Evolutionary conservation across 495 filamentous ascomycete genomes (phyloP).

Genomic region (Pyrenula aspistea): DNA sequence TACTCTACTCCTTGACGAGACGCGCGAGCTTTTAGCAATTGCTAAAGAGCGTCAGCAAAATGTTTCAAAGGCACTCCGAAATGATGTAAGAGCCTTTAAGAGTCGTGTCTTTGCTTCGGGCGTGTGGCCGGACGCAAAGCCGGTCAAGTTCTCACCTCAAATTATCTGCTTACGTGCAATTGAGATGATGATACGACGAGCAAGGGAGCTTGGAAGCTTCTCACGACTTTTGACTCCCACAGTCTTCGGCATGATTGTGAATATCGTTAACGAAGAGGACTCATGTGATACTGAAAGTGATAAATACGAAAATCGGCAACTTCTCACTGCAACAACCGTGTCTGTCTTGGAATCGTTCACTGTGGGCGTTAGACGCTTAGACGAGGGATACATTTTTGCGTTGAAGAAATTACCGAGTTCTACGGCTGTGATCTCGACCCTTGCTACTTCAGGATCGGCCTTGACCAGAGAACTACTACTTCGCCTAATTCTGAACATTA

Average conservation of each 20-base stretch:
- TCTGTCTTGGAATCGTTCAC: slow-evolving; percentile 55
- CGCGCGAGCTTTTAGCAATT: slow-evolving; percentile 38
- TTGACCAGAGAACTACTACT: slow-evolving; percentile 24
- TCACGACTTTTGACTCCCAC: slow-evolving; percentile 37
- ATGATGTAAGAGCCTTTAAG: slow-evolving; percentile 37
- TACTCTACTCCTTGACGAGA: slow-evolving; percentile 34
- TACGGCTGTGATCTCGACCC: slow-evolving; percentile 12
- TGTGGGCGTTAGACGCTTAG: slow-evolving; percentile 14
- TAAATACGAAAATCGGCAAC: background rate
- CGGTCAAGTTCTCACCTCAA: slow-evolving; percentile 44
- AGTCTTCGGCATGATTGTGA: slow-evolving; percentile 37
- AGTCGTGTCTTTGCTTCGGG: slow-evolving; percentile 31
- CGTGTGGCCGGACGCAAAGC: slow-evolving; percentile 43
- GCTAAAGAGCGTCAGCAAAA: slow-evolving; percentile 55
- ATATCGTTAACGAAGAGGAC: slow-evolving; percentile 11
- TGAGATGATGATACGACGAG: slow-evolving; percentile 44
- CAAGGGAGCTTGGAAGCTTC: slow-evolving; percentile 32
- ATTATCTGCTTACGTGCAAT: slow-evolving; percentile 51
- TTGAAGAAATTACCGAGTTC: slow-evolving; percentile 16
- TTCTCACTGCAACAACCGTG: slow-evolving; percentile 31
- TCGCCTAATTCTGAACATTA: slow-evolving; percentile 73
- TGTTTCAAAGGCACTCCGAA: slow-evolving; percentile 50
- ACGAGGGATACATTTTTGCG: background rate
- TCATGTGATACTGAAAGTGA: background rate
- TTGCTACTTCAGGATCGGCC: slow-evolving; percentile 3